A percentile compares a stretch with the other conserved stretches of the same genome.
Evolutionary conservation across 2,329 filamentous ascomycete species (phyloP).

Genomic region (Drechslerella dactyloides): DNA sequence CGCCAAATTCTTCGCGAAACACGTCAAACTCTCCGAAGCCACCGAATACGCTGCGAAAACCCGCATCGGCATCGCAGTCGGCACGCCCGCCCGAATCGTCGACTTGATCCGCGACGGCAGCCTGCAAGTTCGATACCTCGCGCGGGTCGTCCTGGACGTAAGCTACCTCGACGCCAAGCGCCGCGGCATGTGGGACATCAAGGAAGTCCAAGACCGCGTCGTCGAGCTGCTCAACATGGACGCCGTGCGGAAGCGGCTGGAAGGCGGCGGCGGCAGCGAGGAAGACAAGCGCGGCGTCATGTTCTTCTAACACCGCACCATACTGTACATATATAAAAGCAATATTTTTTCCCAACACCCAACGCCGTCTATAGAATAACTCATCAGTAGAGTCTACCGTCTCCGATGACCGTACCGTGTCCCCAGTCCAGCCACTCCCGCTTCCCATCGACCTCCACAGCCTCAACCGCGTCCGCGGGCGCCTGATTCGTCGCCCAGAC

Average conservation of each 20-base stretch:
- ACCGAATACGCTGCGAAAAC: slow-evolving; percentile 73
- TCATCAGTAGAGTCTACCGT: neutral
- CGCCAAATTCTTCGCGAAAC: slow-evolving; percentile 95
- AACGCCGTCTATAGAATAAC: no score
- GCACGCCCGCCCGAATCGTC: slow-evolving; percentile 81
- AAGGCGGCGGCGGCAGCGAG: slow-evolving; percentile 64
- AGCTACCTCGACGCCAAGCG: slow-evolving; percentile 96
- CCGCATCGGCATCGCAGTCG: slow-evolving; percentile 84
- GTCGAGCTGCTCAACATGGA: slow-evolving; percentile 73
- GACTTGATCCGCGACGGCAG: slow-evolving; percentile 85
- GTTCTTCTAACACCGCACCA: slow-evolving; percentile 64
- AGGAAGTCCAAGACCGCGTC: slow-evolving; percentile 83
- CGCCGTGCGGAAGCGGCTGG: slow-evolving; percentile 74
- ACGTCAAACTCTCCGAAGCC: slow-evolving; percentile 92
- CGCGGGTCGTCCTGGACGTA: slow-evolving; percentile 84
- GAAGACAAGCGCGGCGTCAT: slow-evolving; percentile 66
- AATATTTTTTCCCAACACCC: neutral
- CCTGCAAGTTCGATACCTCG: slow-evolving; percentile 72
- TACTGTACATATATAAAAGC: no score
- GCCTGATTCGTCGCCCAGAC: slow-evolving; percentile 74
- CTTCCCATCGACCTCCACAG: slow-evolving; percentile 30
- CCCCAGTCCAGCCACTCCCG: slow-evolving; percentile 47
- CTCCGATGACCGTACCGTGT: slow-evolving; percentile 8
- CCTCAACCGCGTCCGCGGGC: slow-evolving; percentile 36
- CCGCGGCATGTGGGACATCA: slow-evolving; percentile 91